Base-by-base conservation (phyloP, 352 stramenopile genomes). In the Pythium brassicae region DNA sequence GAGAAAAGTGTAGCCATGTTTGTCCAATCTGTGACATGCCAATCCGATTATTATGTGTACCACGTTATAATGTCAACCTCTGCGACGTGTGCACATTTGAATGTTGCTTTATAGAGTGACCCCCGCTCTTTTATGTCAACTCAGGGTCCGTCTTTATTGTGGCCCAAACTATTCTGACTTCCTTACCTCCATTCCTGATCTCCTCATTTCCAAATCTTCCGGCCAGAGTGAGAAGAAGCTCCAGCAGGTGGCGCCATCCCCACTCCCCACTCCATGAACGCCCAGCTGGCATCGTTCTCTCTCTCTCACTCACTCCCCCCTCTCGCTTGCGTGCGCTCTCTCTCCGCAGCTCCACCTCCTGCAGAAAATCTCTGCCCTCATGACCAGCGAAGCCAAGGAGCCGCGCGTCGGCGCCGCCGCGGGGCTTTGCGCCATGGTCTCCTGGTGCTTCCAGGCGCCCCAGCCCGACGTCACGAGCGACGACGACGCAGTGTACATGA, bases 401-500 rank as follows among this genome's bases (percentile, higher is more conserved):
- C 15, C 12, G 39, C 39, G 19, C 39, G 44, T 15, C 11, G 25
- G 53, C 25, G 65, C 64, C 7, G 66, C 57, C 32, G 66, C 65
- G 19, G 59, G 72, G 15, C 59, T 89, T 12, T 72, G 65, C 43
- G 60, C 74, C 10, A 71, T 86, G 39, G 29, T 89, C 4, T 69
- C 67, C 22, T 89, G 74, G 56, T 89, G 76, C 56, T 89, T 89
- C 66, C 78, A 80, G 63, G 60, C 72, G 2, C 34, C 68, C 26
- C 60, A 67, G 39, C 60, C 66, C 34, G 60, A 61, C 39, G 15
- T 50, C 55, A 43, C 35, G 22, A 15, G 32, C 12, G 65, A 69
- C 37, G 63, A 79, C 32, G 70, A 76, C 26, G 54, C 57, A 37
- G 61, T 61, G 26, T 86, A 80, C 63, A 66, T 84, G 55, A 63